phyloP scores from a whole-genome alignment of 345 rosid species.

The Euphorbia pulcherrima region DNA sequence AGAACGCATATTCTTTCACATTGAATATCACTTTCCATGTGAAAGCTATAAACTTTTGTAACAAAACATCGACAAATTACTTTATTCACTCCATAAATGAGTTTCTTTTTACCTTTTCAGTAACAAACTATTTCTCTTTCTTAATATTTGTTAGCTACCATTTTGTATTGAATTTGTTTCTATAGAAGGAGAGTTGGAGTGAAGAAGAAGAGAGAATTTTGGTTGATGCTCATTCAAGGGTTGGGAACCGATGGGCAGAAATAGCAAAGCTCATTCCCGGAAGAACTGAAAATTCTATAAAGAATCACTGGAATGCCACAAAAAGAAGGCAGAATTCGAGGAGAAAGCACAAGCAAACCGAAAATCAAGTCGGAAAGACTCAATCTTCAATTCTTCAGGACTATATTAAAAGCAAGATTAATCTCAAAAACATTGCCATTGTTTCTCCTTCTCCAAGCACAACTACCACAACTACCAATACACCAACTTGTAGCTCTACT shows the following conservation, averaged over 20 bases:
- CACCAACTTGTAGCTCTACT: conserved; percentile 31
- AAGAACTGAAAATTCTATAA: conserved; percentile 82
- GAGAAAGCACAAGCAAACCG: conserved; percentile 47
- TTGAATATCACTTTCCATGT: conserved; percentile 28
- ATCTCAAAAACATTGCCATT: conserved; percentile 19
- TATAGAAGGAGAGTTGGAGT: conserved; percentile 86
- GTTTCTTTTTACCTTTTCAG: neutral
- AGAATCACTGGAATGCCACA: conserved; percentile 96
- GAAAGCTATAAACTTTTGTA: conserved; percentile 8
- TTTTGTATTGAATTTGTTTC: neutral
- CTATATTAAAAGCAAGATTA: conserved; percentile 55
- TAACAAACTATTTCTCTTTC: neutral
- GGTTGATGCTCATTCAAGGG: conserved; percentile 63
- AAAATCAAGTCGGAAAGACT: conserved; percentile 28
- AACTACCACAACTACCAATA: conserved; percentile 11
- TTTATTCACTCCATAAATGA: conserved; percentile 12
- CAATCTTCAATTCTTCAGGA: conserved; percentile 73
- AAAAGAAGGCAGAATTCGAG: conserved; percentile 74
- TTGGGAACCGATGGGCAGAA: conserved; percentile 96
- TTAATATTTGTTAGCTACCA: neutral
- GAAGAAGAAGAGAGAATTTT: conserved; percentile 79
- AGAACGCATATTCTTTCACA: conserved; percentile 19
- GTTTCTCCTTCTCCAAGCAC: conserved; percentile 15
- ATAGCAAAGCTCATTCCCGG: conserved; percentile 80
- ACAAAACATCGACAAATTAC: conserved; percentile 12